Percentiles rank a stretch among this genome's conserved stretches.
These are phyloP conservation scores for Aureobasidium sp. DNA, from an alignment of 2,329 filamentous ascomycete species.

Conservation along the genomic window DNA sequence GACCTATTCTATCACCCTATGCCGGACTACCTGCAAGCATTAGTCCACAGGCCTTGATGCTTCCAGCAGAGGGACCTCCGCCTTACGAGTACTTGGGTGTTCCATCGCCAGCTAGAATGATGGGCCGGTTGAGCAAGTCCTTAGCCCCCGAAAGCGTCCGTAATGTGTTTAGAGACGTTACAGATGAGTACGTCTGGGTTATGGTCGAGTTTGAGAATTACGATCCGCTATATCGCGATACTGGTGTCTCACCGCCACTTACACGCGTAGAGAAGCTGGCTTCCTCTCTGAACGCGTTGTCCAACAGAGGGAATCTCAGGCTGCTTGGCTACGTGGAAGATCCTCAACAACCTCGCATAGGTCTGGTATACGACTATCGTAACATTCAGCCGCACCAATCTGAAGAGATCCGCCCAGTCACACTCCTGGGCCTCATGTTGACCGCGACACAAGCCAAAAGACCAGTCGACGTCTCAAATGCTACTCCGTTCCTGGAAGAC, in stretches of 20 bases:
- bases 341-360: constrained; percentile 54
- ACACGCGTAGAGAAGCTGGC: constrained; percentile 36
- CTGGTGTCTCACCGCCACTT: constrained; percentile 38
- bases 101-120: constrained; percentile 35
- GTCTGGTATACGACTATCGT: constrained; percentile 67
- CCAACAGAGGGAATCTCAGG: constrained; percentile 41
- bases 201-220: constrained; percentile 60
- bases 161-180: constrained; percentile 24
- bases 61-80: constrained; percentile 40
- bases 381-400: constrained; percentile 23
- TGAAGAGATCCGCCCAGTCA: constrained; percentile 33
- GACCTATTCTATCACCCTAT: constrained; percentile 25
- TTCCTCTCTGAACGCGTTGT: constrained; percentile 13
- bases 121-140: constrained; percentile 31
- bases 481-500: constrained; percentile 59
- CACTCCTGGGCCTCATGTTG: constrained; percentile 40
- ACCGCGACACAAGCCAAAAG: constrained; percentile 36
- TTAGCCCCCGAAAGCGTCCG: constrained; percentile 23
- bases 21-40: constrained; percentile 35
- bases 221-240: constrained; percentile 38
- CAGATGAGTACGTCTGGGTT: constrained; percentile 28
- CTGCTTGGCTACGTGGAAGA: constrained; percentile 67
- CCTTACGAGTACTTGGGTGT: constrained; percentile 40
- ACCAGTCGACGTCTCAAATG: constrained; percentile 29
- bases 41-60: constrained; percentile 32